A percentile compares a stretch with the other conserved stretches of the same genome.
phyloP scores from a whole-genome alignment of 2,329 filamentous ascomycete species.

The Lachnellula suecica region DNA sequence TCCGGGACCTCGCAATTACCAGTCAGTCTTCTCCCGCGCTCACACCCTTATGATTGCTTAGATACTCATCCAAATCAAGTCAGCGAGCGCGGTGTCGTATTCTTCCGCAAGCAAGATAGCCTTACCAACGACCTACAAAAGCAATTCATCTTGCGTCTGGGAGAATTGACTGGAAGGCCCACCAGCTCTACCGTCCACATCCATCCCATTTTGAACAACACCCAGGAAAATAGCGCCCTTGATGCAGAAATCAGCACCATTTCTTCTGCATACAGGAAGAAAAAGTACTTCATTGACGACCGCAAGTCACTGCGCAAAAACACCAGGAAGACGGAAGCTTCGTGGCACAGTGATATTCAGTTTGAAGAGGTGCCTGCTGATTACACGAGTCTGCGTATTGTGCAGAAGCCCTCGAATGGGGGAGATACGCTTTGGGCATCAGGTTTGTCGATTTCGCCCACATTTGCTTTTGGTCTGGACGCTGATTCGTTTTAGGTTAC shows the following conservation, averaged over 20 bases:
- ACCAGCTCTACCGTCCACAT: slow-evolving; percentile 50
- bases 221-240: slow-evolving; percentile 17
- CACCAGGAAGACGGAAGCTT: too few relatives aligned
- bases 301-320: too few relatives aligned
- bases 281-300: too few relatives aligned
- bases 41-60: not conserved
- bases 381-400: slow-evolving; percentile 53
- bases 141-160: slow-evolving; percentile 52
- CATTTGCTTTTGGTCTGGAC: too few relatives aligned
- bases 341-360: slow-evolving; percentile 47
- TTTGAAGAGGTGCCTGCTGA: slow-evolving; percentile 51
- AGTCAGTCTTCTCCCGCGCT: slow-evolving; percentile 40
- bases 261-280: slow-evolving; percentile 55
- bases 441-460: too few relatives aligned
- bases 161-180: slow-evolving; percentile 58
- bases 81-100: not conserved
- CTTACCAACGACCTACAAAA: slow-evolving; percentile 40
- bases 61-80: not conserved
- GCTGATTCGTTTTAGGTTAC: too few relatives aligned
- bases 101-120: not conserved
- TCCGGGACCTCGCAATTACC: slow-evolving; percentile 55
- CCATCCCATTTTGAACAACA: slow-evolving; percentile 52
- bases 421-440: slow-evolving; percentile 45
- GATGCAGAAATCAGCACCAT: slow-evolving; percentile 56
- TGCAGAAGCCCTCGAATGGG: slow-evolving; percentile 52